Conservation (phyloP, 1,139 yeast species). For the Nakaseomyces delphensis region DNA sequence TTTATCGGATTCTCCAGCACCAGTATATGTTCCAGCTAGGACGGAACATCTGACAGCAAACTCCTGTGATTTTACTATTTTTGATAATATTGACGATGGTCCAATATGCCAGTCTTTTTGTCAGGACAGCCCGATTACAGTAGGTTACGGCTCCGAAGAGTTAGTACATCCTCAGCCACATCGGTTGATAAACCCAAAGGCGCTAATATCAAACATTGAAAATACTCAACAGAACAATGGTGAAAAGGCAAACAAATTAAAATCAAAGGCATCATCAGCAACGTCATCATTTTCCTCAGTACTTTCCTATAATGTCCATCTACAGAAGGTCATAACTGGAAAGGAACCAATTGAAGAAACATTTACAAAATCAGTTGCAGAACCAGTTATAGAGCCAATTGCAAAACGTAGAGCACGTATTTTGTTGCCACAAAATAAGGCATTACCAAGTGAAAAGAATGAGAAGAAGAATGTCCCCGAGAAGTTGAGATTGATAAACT, state of each 20-base stretch:
- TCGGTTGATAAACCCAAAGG: slow-evolving; percentile 6
- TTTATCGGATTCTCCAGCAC: background rate
- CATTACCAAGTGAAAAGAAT: background rate
- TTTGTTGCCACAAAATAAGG: background rate
- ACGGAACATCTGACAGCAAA: background rate
- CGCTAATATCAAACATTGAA: background rate
- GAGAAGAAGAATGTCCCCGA: background rate
- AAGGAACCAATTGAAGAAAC: background rate
- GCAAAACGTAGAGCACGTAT: no score
- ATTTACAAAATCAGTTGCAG: no score
- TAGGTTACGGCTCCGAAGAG: background rate
- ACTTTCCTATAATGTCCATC: background rate
- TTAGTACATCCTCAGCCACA: slow-evolving; percentile 9
- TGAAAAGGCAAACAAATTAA: slow-evolving; percentile 3
- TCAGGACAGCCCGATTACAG: background rate
- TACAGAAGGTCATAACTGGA: background rate
- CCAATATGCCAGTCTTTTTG: background rate
- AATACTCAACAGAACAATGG: background rate
- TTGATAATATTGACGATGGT: background rate
- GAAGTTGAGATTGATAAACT: background rate
- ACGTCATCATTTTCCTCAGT: slow-evolving; percentile 1
- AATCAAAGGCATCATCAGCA: slow-evolving; percentile 1
- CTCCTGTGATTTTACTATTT: background rate
- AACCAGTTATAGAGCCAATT: no score
- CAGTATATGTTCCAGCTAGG: background rate